Conservation (phyloP, 2,329 filamentous ascomycete species). For the Aspergillus quadrilineatus region DNA sequence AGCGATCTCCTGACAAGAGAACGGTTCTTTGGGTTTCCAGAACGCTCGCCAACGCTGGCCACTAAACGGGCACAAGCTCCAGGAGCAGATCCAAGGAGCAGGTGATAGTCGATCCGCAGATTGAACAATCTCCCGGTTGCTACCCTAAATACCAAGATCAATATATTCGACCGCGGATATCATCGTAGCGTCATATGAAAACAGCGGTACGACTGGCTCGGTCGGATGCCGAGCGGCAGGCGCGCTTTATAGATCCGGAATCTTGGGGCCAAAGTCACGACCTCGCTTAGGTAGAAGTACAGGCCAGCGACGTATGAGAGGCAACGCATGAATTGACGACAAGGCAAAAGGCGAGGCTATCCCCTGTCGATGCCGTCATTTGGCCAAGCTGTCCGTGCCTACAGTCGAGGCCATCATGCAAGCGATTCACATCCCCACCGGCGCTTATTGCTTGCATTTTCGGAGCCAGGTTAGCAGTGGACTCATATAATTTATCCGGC, state of each 20-base stretch:
- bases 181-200: too few relatives aligned
- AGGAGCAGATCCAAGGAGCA: not conserved
- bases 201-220: too few relatives aligned
- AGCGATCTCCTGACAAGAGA: not conserved
- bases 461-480: not conserved
- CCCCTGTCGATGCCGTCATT: not conserved
- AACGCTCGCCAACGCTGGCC: not conserved
- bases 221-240: not conserved
- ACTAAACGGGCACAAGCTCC: not conserved
- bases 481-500: conserved; percentile 5
- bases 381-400: not conserved
- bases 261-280: not conserved
- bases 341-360: not conserved
- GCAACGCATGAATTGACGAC: not conserved
- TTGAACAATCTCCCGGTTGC: not conserved
- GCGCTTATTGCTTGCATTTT: not conserved
- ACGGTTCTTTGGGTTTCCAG: not conserved
- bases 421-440: not conserved
- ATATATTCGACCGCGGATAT: too few relatives aligned
- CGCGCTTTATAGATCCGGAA: not conserved
- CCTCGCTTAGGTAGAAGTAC: not conserved
- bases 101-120: not conserved
- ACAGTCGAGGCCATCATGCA: not conserved
- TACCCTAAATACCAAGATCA: not conserved
- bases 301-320: not conserved